phyloP scores from a whole-genome alignment of 805 yeast species.

The Starmerella stigmatis region DNA sequence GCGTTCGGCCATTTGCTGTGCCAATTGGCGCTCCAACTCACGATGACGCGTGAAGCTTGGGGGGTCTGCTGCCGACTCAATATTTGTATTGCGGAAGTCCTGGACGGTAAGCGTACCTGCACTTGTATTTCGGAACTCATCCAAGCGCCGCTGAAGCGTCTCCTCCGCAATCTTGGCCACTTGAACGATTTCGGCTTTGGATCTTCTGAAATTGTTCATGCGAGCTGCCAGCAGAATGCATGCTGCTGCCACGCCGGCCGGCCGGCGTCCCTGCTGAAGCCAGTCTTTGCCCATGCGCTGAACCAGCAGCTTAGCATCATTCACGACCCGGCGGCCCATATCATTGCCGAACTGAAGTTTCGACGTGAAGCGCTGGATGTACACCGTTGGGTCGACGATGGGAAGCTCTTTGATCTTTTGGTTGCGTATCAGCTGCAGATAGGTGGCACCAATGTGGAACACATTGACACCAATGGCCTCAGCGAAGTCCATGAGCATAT shows the following conservation, averaged over 20 bases:
- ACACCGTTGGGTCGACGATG: slow-evolving; percentile 85
- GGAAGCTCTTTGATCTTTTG: slow-evolving; percentile 71
- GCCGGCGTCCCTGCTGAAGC: slow-evolving; percentile 94
- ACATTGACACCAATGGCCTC: slow-evolving; percentile 84
- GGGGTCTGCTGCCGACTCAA: slow-evolving; percentile 48
- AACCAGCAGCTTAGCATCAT: slow-evolving; percentile 79
- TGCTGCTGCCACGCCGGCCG: slow-evolving; percentile 98
- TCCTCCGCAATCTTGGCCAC: slow-evolving; percentile 93
- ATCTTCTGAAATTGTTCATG: slow-evolving; percentile 88
- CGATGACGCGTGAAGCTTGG: slow-evolving; percentile 70
- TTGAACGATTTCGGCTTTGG: slow-evolving; percentile 87
- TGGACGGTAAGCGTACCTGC: slow-evolving; percentile 64
- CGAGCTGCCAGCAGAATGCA: slow-evolving; percentile 86
- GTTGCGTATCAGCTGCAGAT: slow-evolving; percentile 80
- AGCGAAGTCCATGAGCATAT: slow-evolving; percentile 91
- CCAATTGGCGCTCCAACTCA: slow-evolving; percentile 34
- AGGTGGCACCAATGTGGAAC: slow-evolving; percentile 91
- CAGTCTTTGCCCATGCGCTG: slow-evolving; percentile 89
- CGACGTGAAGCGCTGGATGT: slow-evolving; percentile 88
- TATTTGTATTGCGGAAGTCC: slow-evolving; percentile 51
- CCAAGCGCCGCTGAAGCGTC: slow-evolving; percentile 79
- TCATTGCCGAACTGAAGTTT: slow-evolving; percentile 69
- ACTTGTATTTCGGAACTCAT: slow-evolving; percentile 71
- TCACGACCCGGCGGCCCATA: slow-evolving; percentile 51
- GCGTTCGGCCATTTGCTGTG: slow-evolving; percentile 5